Percentiles rank a stretch among this genome's conserved stretches.
These are phyloP conservation scores for Pisolithus thermaeus DNA, from an alignment of 1,284 basidiomycete species.

Conservation along the genomic window DNA sequence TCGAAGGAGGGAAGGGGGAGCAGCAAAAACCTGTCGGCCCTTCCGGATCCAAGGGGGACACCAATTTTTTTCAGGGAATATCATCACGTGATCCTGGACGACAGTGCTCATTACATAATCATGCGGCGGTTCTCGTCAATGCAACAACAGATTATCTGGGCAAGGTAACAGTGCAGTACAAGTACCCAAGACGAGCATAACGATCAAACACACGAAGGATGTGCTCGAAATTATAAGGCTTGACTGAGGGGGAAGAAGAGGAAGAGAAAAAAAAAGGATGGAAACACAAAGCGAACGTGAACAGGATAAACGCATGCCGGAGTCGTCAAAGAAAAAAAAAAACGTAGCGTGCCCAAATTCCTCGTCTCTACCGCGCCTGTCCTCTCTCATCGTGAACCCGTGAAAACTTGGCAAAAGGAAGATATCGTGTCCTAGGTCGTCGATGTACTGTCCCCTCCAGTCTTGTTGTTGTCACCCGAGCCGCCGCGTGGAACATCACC, in stretches of 20 bases:
- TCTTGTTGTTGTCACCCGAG: slow-evolving; percentile 23
- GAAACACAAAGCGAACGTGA: slow-evolving; percentile 9
- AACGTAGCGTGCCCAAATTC: slow-evolving; percentile 10
- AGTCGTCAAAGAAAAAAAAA: slow-evolving; percentile 16
- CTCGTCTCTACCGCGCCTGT: slow-evolving; percentile 16
- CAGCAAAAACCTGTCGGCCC: background rate
- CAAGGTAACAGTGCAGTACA: slow-evolving; percentile 3
- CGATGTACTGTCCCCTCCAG: slow-evolving; percentile 22
- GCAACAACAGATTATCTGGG: slow-evolving; percentile 17
- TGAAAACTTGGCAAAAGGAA: no score
- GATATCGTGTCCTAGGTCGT: slow-evolving; percentile 3
- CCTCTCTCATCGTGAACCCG: background rate
- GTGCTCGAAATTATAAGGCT: slow-evolving; percentile 17
- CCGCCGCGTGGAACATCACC: slow-evolving; percentile 21
- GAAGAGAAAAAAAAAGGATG: background rate
- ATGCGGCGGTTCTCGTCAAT: background rate
- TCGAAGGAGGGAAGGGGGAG: no score
- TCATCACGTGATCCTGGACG: background rate
- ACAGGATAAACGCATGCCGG: slow-evolving; percentile 10
- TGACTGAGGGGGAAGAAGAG: slow-evolving; percentile 4
- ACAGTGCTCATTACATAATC: no score
- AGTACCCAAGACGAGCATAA: slow-evolving; percentile 15
- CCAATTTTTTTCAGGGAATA: background rate
- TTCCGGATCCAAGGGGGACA: no score
- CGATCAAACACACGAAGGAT: slow-evolving; percentile 17